Percentiles rank a stretch among this genome's conserved stretches.
Conservation (phyloP, 1,284 basidiomycete genomes). For the Tetrapyrgos nigripes region DNA sequence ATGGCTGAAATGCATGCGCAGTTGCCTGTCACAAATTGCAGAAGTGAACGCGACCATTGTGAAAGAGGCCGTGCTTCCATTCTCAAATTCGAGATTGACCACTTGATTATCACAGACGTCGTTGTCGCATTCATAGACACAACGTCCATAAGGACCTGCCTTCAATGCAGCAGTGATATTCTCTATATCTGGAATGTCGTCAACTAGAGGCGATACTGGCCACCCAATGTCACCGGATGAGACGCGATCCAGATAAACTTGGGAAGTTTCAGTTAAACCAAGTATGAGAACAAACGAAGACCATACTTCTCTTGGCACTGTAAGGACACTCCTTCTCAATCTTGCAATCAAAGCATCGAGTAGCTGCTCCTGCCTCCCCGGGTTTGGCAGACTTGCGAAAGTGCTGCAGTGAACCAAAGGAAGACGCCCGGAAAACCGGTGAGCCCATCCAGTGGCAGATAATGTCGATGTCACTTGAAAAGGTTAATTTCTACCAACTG, state of each 20-base stretch:
- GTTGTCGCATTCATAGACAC: constrained; percentile 84
- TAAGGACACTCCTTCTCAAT: constrained; percentile 78
- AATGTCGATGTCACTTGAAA: constrained; percentile 79
- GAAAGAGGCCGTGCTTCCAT: constrained; percentile 78
- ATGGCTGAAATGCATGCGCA: constrained; percentile 79
- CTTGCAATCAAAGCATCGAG: constrained; percentile 77
- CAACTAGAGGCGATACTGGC: constrained; percentile 73
- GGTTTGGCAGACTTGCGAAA: constrained; percentile 81
- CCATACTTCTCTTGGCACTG: constrained; percentile 82
- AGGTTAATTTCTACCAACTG: not conserved
- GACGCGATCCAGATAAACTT: constrained; percentile 78
- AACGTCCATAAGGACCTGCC: constrained; percentile 77
- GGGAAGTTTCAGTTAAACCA: constrained; percentile 1
- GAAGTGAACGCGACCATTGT: constrained; percentile 83
- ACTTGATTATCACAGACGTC: constrained; percentile 86
- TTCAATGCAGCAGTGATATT: constrained; percentile 71
- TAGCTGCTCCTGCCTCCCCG: constrained; percentile 64
- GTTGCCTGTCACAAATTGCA: constrained; percentile 76
- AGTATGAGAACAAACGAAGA: constrained; percentile 17
- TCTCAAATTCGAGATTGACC: constrained; percentile 83
- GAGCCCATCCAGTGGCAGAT: constrained; percentile 78
- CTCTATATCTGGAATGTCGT: constrained; percentile 81
- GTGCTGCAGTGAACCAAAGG: constrained; percentile 84
- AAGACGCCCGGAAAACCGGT: constrained; percentile 72
- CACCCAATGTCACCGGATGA: constrained; percentile 60